Conservation (phyloP, 2,329 filamentous ascomycete genomes). For the Fusarium kyushuense region DNA sequence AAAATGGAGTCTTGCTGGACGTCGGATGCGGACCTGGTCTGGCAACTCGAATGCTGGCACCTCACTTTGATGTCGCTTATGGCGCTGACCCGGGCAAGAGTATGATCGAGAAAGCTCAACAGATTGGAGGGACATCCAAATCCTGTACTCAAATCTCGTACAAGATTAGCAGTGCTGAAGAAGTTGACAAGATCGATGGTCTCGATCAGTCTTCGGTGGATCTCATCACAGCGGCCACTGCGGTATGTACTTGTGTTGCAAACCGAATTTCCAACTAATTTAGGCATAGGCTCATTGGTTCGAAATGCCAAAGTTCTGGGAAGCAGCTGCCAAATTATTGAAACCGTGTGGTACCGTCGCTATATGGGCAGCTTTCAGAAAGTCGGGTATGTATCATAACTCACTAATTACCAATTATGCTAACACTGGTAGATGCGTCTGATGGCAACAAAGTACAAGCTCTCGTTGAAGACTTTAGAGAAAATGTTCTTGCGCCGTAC, state of each 20-base stretch:
- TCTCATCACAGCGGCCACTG: slow-evolving; percentile 16
- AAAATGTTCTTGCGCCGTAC: background rate
- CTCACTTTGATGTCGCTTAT: slow-evolving; percentile 4
- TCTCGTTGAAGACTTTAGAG: background rate
- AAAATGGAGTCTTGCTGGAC: background rate
- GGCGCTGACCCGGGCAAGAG: slow-evolving; percentile 7
- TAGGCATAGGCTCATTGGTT: background rate
- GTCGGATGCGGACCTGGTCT: slow-evolving; percentile 14
- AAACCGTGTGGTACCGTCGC: slow-evolving; percentile 13
- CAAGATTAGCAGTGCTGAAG: background rate
- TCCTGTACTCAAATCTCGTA: background rate
- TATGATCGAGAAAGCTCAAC: background rate
- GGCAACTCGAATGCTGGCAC: background rate
- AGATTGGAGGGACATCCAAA: background rate
- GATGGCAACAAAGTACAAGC: background rate
- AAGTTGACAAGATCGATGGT: background rate
- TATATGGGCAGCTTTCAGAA: slow-evolving; percentile 10
- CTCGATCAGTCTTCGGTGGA: background rate
- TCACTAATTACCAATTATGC: accelerated
- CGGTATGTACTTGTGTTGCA: accelerated
- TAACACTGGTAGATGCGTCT: background rate
- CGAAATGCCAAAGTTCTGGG: slow-evolving; percentile 19
- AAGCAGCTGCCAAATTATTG: background rate
- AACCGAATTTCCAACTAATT: accelerated
- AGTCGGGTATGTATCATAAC: background rate